Conservation (phyloP, 2,329 filamentous ascomycete species). For the Xenosphaeropsis pyriputrescens region DNA sequence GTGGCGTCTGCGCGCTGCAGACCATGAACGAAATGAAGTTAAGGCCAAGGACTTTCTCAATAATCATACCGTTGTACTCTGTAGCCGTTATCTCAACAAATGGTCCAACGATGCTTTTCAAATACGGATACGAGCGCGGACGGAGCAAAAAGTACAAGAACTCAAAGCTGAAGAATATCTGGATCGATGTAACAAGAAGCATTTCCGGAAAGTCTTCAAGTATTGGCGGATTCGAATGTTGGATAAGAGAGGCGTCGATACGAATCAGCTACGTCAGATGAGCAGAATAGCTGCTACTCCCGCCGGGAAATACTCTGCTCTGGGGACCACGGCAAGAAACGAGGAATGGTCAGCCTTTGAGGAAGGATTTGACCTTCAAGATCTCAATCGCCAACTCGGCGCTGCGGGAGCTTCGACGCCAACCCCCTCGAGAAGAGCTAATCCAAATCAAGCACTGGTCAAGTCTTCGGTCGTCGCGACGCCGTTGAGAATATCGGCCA, state of each 20-base stretch:
- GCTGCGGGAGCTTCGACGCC: constrained; percentile 8
- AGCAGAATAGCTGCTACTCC: neutral
- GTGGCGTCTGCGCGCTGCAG: too few relatives aligned
- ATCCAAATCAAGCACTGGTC: neutral
- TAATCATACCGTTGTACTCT: too few relatives aligned
- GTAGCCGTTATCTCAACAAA: too few relatives aligned
- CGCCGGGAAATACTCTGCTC: neutral
- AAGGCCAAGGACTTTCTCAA: too few relatives aligned
- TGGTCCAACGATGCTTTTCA: too few relatives aligned
- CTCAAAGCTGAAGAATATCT: constrained; percentile 1
- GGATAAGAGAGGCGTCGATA: constrained; percentile 9
- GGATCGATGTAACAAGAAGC: constrained; percentile 16
- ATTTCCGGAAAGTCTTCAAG: constrained; percentile 17
- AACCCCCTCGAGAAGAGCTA: constrained; percentile 1
- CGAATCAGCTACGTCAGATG: constrained; percentile 1
- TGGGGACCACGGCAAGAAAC: constrained; percentile 8
- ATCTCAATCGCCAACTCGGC: constrained; percentile 9
- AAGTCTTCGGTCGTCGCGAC: neutral
- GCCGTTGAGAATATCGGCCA: neutral
- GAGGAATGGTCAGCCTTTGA: constrained; percentile 17
- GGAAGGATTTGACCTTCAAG: constrained; percentile 11
- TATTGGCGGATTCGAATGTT: constrained; percentile 12
- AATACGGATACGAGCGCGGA: too few relatives aligned
- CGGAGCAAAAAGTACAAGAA: too few relatives aligned
- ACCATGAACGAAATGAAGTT: too few relatives aligned